Base-by-base conservation (phyloP, 2,329 filamentous ascomycete species). In the Calonectria hawksworthii region DNA sequence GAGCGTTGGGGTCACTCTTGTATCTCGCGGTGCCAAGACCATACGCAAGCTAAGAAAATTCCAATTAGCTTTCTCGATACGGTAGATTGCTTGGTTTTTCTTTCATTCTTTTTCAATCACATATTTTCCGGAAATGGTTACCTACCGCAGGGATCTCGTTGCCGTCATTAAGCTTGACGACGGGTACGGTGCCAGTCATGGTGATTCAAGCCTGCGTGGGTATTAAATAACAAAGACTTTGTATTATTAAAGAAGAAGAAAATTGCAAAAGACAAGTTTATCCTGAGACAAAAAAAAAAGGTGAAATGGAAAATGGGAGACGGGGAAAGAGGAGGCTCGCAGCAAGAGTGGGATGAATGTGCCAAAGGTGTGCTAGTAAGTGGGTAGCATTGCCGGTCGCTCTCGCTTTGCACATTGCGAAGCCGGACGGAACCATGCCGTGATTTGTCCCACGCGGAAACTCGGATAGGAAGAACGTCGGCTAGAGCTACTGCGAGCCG, bases 131-230 rank as follows among this genome's bases (percentile, higher is more conserved):
- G 8, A 28, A 50, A 32, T 34, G 13, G 61, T 2, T 7, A 51
- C 87, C 75, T 85, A 93, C 92, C 88, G 94, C 89, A 14, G 94
- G 94, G 68, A 96, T 94, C 73, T 91, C 89, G 75, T 91, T 91
- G 75, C 93, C 94, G 86, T 96, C 93, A 78, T 94, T 95, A 72
- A 96, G 88, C 86, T 93, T 94, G 70, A 95, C 84, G 70, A 84
- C 87, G 1, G 92, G 92, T 50, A 93, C 83, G 67, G 61, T 75
- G 32, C 61, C 69, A 64, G 73, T 47, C 56, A 72, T 76, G 65
- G 72, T 79, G 11, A 73, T 72, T 50, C 21, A 52, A 41, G 21
- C 32, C n/a, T 44, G 30, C 18, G 36, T 28, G 14, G 16, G 18
- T n/a, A 36, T 21, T 2, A 16, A 41, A 36, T 5, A 23, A 14